Evolutionary conservation across 2,329 filamentous ascomycete species (phyloP).

Genomic region (Aspergillus ruber): DNA sequence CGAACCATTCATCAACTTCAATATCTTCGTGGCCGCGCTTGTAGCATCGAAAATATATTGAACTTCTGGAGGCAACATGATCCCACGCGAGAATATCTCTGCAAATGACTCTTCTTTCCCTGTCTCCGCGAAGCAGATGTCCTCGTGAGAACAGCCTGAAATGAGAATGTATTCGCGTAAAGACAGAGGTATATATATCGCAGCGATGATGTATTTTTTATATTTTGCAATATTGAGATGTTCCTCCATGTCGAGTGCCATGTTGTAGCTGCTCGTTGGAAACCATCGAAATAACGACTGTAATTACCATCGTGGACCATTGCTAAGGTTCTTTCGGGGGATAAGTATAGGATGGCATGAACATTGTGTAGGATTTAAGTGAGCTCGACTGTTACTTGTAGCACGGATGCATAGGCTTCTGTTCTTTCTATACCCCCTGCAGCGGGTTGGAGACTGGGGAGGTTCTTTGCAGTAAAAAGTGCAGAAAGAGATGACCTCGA

Average conservation of each 20-base stretch:
- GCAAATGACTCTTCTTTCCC: background rate
- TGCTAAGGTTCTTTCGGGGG: slow-evolving; percentile 9
- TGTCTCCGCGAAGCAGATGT: background rate
- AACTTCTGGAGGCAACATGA: slow-evolving; percentile 12
- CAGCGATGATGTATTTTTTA: background rate
- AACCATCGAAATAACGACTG: slow-evolving; percentile 15
- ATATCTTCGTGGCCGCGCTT: slow-evolving; percentile 8
- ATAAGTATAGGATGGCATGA: slow-evolving; percentile 14
- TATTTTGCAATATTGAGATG: background rate
- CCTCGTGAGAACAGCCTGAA: slow-evolving; percentile 8
- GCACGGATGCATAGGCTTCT: slow-evolving; percentile 4
- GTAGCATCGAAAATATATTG: slow-evolving; percentile 12
- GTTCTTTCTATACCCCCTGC: background rate
- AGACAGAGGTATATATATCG: slow-evolving; percentile 8
- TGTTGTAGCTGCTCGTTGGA: slow-evolving; percentile 1
- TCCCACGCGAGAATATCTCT: slow-evolving; percentile 9
- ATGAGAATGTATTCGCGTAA: slow-evolving; percentile 11
- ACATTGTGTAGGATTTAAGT: slow-evolving; percentile 14
- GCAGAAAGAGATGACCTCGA: slow-evolving; percentile 15
- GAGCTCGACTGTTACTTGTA: slow-evolving; percentile 13
- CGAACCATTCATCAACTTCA: slow-evolving; percentile 4
- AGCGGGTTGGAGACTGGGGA: slow-evolving; percentile 9
- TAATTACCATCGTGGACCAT: slow-evolving; percentile 14
- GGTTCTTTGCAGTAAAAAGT: slow-evolving; percentile 12
- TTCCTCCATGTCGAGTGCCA: slow-evolving; percentile 4